phyloP scores from a whole-genome alignment of 768 basidiomycete genomes.

The Mycena sanguinolenta region DNA sequence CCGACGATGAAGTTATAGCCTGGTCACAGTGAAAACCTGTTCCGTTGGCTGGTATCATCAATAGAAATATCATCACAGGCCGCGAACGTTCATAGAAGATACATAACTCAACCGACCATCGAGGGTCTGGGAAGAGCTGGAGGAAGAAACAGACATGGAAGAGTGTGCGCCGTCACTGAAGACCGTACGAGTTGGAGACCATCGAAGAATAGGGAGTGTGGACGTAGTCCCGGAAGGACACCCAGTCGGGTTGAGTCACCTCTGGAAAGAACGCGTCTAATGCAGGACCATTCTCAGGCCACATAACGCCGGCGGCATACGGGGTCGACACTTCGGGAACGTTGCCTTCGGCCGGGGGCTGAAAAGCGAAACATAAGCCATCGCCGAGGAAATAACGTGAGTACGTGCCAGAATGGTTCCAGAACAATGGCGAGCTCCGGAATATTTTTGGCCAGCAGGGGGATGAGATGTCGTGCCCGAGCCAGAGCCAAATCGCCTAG shows the following conservation, averaged over 20 bases:
- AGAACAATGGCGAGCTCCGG: slow-evolving; percentile 34
- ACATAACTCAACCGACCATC: background rate
- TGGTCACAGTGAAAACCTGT: background rate
- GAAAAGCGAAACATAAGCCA: slow-evolving; percentile 1
- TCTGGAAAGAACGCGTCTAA: slow-evolving; percentile 37
- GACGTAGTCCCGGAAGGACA: slow-evolving; percentile 37
- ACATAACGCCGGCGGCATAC: slow-evolving; percentile 18
- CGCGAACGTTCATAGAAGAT: background rate
- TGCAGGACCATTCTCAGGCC: slow-evolving; percentile 35
- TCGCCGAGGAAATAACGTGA: slow-evolving; percentile 3
- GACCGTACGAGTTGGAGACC: slow-evolving; percentile 31
- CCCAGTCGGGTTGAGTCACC: slow-evolving; percentile 38
- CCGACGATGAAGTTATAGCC: slow-evolving; percentile 1
- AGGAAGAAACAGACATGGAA: background rate
- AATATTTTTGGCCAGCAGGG: slow-evolving; percentile 34
- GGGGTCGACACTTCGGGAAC: slow-evolving; percentile 12
- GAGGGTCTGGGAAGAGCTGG: background rate
- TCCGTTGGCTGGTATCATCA: background rate
- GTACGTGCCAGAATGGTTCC: slow-evolving; percentile 34
- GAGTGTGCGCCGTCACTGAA: slow-evolving; percentile 12
- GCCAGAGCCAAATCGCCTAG: slow-evolving; percentile 36
- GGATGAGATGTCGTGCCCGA: slow-evolving; percentile 36
- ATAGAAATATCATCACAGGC: slow-evolving; percentile 9
- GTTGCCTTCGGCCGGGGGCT: slow-evolving; percentile 18
- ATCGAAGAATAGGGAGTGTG: slow-evolving; percentile 31